A percentile compares a stretch with the other conserved stretches of the same genome.
These are phyloP conservation scores for Ensete ventricosum DNA, from an alignment of 176 grass and related monocot species.

Conservation along the genomic window DNA sequence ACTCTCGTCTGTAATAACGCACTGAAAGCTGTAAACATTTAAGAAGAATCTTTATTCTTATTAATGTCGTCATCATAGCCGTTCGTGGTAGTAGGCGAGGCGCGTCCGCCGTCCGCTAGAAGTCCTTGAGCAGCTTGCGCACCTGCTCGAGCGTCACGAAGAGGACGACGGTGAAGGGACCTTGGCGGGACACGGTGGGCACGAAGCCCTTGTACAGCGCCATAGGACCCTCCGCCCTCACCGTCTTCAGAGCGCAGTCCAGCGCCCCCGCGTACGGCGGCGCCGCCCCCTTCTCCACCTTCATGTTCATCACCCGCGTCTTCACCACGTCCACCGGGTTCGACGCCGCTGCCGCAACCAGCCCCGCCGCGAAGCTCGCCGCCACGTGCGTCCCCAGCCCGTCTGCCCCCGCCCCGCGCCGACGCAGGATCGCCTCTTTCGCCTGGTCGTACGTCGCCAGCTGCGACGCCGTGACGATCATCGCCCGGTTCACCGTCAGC, in stretches of 20 bases:
- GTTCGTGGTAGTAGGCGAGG: neutral
- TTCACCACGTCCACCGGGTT: conserved; percentile 26
- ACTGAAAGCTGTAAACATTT: too few species aligned
- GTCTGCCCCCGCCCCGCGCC: neutral
- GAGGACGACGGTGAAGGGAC: conserved; percentile 86
- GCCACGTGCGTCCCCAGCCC: conserved; percentile 19
- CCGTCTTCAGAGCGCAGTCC: conserved; percentile 21
- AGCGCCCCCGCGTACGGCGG: conserved; percentile 13
- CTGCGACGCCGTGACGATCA: conserved; percentile 25
- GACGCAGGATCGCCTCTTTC: conserved; percentile 13
- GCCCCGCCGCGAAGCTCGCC: conserved; percentile 17
- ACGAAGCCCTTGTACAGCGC: conserved; percentile 56
- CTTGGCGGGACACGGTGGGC: conserved; percentile 85
- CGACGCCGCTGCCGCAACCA: conserved; percentile 15
- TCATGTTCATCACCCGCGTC: conserved; percentile 26
- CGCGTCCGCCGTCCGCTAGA: conserved; percentile 22
- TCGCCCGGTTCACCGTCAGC: conserved; percentile 19
- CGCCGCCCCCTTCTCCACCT: conserved; percentile 15
- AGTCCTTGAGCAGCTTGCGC: conserved; percentile 75
- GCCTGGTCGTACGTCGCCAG: conserved; percentile 24
- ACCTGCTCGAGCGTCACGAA: conserved; percentile 99
- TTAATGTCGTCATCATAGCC: neutral
- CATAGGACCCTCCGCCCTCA: conserved; percentile 19
- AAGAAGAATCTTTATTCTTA: neutral
- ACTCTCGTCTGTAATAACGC: too few species aligned